Base-by-base conservation (phyloP, 345 rosid genomes). In the Bruguiera sexangula region DNA sequence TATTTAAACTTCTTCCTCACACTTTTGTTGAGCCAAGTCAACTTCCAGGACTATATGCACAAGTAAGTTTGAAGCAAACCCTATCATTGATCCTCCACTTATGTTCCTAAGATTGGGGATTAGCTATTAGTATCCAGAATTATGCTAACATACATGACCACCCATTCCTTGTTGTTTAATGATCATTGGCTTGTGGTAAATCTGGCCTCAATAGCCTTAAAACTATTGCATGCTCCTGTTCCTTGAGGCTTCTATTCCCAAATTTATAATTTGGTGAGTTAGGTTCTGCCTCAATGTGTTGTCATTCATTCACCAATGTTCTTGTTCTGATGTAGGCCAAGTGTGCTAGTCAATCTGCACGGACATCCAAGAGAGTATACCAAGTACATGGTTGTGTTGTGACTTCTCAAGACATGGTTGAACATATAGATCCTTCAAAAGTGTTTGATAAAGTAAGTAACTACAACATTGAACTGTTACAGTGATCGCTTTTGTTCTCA, bases 1-100 rank as follows among this genome's bases (percentile, higher is more conserved):
- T 94, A 61, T 94, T 91, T 82, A 94, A 87, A 81, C 92, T 94
- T 75, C 97, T 91, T 83, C 97, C 98, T 76, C 97, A 91, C 73
- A 83, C 85, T 62, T 88, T 89, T 81, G 87, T 91, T 46, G 91
- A 87, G 62, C 86, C 95, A 30, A 87, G 80, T 81, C 75, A 76
- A 81, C 95, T 94, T 73, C 90, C 95, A 54, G 78, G 83, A 73
- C 85, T 91, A 64, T 94, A 85, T 84, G 81, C 56, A 26, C 81
- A 75, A 74, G 98, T 89, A 72, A 76, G 80, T 60, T 62, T 30
- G 13, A 20, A 62, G 19, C 37, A 48, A 55, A 3, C 5, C 3
- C 13, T 43, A 43, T 43, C 16, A 43, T 43, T 13, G 18, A 43
- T 43, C 50, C 50, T 13, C 19, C 50, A 43, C 5, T 13, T 43